Evolutionary conservation across 495 filamentous ascomycete genomes (phyloP), one percentile per base, ranked within the genome.

Genomic region (Friedmanniomyces simplex): DNA sequence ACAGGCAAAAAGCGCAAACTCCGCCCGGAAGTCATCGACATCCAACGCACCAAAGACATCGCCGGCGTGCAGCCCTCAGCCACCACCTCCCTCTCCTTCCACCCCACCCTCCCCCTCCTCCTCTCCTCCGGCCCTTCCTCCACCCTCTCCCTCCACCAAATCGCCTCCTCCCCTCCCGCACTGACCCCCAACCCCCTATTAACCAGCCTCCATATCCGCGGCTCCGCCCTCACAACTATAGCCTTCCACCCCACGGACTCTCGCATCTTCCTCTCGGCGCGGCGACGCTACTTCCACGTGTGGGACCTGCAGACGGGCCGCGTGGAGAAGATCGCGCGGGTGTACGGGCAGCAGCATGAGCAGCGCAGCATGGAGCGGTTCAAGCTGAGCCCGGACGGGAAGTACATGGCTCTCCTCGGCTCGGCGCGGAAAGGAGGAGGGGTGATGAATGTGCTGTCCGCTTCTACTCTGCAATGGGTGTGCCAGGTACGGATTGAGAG

Each of bases 351-450:
- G 52, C 82, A 85, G 57, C 77, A 84, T 54, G 87, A 91, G 68
- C 93, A 96, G 67, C 84, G 79, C 48, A 87, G 80, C 52, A 96
- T 96, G 89, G 94, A 96, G 69, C 75, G 76, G 39, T 91, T 98
- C 74, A 87, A 86, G 63, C 73, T 88, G 41, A 89, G 85, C 41
- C 91, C 94, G 0, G 87, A 86, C 67, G 93, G 94, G 1, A 80
- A 83, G 24, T 90, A 87, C 70, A 78, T 97, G 71, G 91, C 82
- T 13, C 68, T 98, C 8, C 77, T 87, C 8, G 88, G 89, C 39
- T 81, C 83, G 0, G 77, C 80, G 12, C 80, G 81, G 64, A 95
- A 93, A 68, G 88, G 89, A 21, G 88, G 89, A 52, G 93, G 91
- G 60, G 75, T 87, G 46, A 78, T 98, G 67, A 96, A 96, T 69